These are phyloP conservation scores for Blastobotrys malaysiensis DNA, from an alignment of 1,139 yeast genomes.

Conservation along the genomic window DNA sequence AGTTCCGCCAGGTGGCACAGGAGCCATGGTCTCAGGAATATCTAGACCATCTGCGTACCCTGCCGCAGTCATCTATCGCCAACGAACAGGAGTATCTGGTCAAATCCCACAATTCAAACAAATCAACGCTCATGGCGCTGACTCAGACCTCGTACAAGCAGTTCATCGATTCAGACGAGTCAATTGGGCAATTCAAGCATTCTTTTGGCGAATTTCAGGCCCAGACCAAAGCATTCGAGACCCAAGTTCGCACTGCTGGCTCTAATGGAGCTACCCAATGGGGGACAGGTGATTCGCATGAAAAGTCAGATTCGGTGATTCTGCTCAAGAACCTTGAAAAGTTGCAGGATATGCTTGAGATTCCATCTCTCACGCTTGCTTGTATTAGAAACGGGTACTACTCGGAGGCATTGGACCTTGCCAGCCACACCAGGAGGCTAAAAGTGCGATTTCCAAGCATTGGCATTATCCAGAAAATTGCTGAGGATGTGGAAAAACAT, in stretches of 20 bases:
- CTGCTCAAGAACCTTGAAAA: slow-evolving; percentile 63
- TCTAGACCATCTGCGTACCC: slow-evolving; percentile 21
- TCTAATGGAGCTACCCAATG: background rate
- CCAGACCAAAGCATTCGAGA: slow-evolving; percentile 12
- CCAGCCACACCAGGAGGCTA: slow-evolving; percentile 63
- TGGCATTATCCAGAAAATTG: slow-evolving; percentile 48
- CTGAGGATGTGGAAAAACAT: slow-evolving; percentile 30
- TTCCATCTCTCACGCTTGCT: slow-evolving; percentile 77
- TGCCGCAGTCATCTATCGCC: slow-evolving; percentile 19
- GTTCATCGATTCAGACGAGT: slow-evolving; percentile 19
- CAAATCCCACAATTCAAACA: slow-evolving; percentile 18
- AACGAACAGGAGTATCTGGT: slow-evolving; percentile 20
- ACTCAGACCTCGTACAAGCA: slow-evolving; percentile 24
- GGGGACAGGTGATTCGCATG: background rate
- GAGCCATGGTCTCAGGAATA: slow-evolving; percentile 13
- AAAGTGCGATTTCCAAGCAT: slow-evolving; percentile 63
- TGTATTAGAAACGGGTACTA: slow-evolving; percentile 84
- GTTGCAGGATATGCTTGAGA: slow-evolving; percentile 69
- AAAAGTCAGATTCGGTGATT: slow-evolving; percentile 29
- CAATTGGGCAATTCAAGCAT: slow-evolving; percentile 15
- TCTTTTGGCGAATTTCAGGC: slow-evolving; percentile 19
- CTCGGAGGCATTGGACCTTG: slow-evolving; percentile 79
- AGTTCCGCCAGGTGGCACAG: background rate
- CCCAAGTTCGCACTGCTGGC: background rate
- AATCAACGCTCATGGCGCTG: slow-evolving; percentile 21